Conservation (phyloP, 208 protist species). For the Trypanosoma congolense region DNA sequence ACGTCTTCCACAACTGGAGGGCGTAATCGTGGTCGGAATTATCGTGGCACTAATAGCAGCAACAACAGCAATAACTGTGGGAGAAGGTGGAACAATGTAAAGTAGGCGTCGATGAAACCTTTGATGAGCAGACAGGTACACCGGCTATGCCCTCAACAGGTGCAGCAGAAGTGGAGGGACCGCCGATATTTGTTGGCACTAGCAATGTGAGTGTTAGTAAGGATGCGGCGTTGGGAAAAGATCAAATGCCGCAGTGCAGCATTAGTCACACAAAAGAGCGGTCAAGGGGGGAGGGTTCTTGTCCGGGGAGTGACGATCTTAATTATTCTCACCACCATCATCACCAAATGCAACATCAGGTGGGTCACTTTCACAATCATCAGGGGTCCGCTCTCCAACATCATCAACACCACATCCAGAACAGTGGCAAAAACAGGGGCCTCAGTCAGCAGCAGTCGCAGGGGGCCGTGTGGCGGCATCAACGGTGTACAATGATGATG, state of each 20-base stretch:
- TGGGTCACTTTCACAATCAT: background rate
- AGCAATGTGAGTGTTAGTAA: background rate
- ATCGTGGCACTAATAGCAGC: background rate
- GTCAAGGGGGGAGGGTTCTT: slow-evolving; percentile 1
- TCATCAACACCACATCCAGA: slow-evolving; percentile 11
- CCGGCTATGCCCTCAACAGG: background rate
- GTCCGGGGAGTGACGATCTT: background rate
- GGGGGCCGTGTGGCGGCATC: slow-evolving; percentile 13
- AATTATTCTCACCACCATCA: background rate
- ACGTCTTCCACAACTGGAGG: background rate
- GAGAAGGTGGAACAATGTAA: background rate
- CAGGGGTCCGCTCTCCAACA: background rate
- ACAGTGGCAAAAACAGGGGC: background rate
- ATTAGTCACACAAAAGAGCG: slow-evolving; percentile 1
- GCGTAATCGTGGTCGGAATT: background rate
- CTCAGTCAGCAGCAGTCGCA: slow-evolving; percentile 21
- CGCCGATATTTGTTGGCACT: background rate
- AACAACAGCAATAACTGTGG: background rate
- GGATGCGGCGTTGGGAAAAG: too few relatives aligned
- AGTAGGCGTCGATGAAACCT: background rate
- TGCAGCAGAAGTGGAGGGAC: background rate
- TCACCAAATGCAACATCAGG: background rate
- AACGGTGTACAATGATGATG: slow-evolving; percentile 7
- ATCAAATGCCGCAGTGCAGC: background rate
- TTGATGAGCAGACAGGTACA: background rate